Percentiles rank a stretch among this genome's conserved stretches.
Evolutionary conservation across 495 filamentous ascomycete genomes (phyloP).

Genomic region (Darksidea phi): DNA sequence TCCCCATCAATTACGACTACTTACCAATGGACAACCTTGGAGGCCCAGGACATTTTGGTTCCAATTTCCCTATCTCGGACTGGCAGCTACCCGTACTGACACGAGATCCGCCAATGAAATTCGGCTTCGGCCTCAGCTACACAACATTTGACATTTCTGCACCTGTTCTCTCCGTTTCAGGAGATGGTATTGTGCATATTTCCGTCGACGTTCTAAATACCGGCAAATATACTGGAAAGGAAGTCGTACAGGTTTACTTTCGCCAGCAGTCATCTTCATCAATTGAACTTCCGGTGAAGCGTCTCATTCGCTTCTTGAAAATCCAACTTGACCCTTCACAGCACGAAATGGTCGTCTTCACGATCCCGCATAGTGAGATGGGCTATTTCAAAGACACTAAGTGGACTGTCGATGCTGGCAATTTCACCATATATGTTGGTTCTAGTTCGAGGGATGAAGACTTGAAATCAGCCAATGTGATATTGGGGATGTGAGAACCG

Average conservation of each 20-base stretch:
- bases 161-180: neutral
- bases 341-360: neutral
- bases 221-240: conserved; percentile 1
- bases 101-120: neutral
- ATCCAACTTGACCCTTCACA: neutral
- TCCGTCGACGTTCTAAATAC: neutral
- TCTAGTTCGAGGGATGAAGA: neutral
- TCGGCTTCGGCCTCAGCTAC: conserved; percentile 14
- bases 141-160: neutral
- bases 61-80: neutral
- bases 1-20: neutral
- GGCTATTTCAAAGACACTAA: neutral
- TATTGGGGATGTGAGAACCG: no score
- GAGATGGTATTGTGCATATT: neutral
- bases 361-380: neutral
- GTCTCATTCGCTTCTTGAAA: neutral
- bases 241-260: conserved; percentile 16
- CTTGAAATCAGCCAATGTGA: no score
- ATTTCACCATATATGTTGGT: neutral
- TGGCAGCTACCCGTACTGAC: neutral
- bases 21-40: no score
- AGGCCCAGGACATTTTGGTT: no score
- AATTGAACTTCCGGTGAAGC: neutral
- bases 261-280: neutral
- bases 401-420: neutral